Percentiles rank a stretch among this genome's conserved stretches.
Conservation (phyloP, 306 rosid genomes). For the Senna siamea region DNA sequence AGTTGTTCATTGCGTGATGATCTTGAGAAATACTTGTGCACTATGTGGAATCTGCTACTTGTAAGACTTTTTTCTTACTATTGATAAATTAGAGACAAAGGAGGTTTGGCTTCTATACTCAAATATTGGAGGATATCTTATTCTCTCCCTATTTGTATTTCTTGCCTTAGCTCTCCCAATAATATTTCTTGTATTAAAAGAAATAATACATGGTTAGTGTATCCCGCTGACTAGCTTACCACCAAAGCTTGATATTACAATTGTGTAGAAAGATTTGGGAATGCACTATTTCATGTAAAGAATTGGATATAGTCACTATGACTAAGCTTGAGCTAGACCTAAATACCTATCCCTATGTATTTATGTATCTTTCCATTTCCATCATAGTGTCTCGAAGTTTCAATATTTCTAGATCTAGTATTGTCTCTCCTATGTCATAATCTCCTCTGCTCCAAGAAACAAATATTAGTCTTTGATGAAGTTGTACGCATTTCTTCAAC, state of each 20-base stretch:
- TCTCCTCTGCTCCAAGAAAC: not conserved
- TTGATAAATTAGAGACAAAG: too few relatives aligned
- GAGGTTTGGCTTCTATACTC: too few relatives aligned
- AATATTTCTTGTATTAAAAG: too few relatives aligned
- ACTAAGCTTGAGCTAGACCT: not conserved
- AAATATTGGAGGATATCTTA: too few relatives aligned
- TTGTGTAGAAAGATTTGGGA: not conserved
- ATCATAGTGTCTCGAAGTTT: not conserved
- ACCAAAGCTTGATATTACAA: not conserved
- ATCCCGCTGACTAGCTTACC: constrained; percentile 6
- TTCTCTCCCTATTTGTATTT: too few relatives aligned
- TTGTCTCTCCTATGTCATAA: not conserved
- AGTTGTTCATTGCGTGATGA: constrained; percentile 22
- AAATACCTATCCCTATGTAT: not conserved
- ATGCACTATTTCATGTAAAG: constrained; percentile 1
- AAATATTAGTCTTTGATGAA: not conserved
- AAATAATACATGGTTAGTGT: not conserved
- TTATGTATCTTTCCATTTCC: not conserved
- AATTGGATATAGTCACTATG: not conserved
- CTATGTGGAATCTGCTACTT: too few relatives aligned
- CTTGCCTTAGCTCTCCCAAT: too few relatives aligned
- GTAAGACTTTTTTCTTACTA: too few relatives aligned
- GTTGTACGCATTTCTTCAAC: not conserved
- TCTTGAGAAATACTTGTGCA: constrained; percentile 3
- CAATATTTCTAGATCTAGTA: not conserved